Evolutionary conservation across 2,329 filamentous ascomycete genomes (phyloP), one percentile per base, ranked within the genome.

Genomic region (Penicillium sp.): DNA sequence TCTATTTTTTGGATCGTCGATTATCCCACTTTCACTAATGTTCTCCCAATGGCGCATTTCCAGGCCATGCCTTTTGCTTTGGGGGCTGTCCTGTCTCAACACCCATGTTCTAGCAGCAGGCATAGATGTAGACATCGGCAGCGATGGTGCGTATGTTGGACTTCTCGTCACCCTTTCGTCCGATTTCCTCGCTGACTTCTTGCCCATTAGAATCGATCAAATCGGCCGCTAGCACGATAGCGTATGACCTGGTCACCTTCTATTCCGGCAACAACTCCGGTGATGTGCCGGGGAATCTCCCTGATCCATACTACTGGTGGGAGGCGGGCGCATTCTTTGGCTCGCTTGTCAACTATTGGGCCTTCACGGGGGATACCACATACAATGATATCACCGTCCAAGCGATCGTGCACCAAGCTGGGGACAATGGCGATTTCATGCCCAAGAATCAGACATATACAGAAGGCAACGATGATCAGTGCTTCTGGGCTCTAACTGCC

Each of bases 251-350:
- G 55, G 63, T 69, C 44, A 63, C 60, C 34, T 70, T 68, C 50
- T 73, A 73, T 55, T 62, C 57, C 4, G 69, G 69, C 15, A 65
- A 71, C 41, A 34, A 61, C 7, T 62, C 63, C 1, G 70, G 69
- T 20, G 52, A 66, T 40, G 46, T 61, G 5, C 67, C 68, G 8
- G 69, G 68, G 10, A 62, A 66, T 27, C 56, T 73, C 4, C 68
- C 67, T 2, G 52, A 54, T n/a, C 68, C 69, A 2, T 71, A 70
- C 54, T 71, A 66, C 55, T 73, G 69, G 70, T 72, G 70, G 70
- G 68, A 71, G 52, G 66, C 66, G 2, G 68, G 68, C 10, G 68
- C 68, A 17, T 68, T 72, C 60, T 72, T 70, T 33, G 66, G 62
- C 64, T 53, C 64, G 40, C 33, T 73, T 67, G 29, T 57, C 3